Percentiles rank a stretch among this genome's conserved stretches.
Conservation (phyloP, 2,329 filamentous ascomycete genomes). For the Elsinoe australis region DNA sequence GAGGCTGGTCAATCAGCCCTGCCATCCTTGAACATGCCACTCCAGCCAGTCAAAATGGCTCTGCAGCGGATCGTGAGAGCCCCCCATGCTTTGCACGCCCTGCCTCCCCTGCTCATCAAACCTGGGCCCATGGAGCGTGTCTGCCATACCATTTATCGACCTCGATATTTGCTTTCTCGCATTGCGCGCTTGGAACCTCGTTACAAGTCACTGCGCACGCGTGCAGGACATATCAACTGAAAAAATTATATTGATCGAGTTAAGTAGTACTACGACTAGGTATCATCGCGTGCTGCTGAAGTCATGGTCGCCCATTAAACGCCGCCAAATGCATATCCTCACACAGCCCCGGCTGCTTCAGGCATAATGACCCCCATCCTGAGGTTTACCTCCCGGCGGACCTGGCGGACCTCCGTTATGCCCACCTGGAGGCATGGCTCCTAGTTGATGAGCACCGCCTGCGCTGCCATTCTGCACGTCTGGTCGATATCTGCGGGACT, state of each 20-base stretch:
- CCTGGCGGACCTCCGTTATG: constrained; percentile 25
- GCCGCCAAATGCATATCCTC: background rate
- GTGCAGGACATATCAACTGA: too few relatives aligned
- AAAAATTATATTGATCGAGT: background rate
- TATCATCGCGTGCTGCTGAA: background rate
- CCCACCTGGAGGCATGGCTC: constrained; percentile 22
- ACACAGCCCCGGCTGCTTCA: constrained; percentile 4
- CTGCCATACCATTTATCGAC: too few relatives aligned
- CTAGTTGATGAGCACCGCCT: constrained; percentile 26
- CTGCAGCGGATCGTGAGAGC: background rate
- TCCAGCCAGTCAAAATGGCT: constrained; percentile 5
- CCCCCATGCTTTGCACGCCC: background rate
- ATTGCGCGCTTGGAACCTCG: too few relatives aligned
- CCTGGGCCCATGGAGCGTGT: constrained; percentile 1
- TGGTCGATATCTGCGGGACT: constrained; percentile 25
- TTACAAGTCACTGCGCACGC: too few relatives aligned
- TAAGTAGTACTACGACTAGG: background rate
- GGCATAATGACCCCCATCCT: constrained; percentile 21
- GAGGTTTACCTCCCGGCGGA: constrained; percentile 23
- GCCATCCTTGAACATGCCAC: background rate
- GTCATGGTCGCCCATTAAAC: background rate
- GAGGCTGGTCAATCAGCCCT: background rate
- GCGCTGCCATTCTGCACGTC: constrained; percentile 30
- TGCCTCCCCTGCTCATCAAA: constrained; percentile 3
- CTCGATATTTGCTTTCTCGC: background rate